Conservation (phyloP, 345 rosid genomes). For the Moringa oleifera region DNA sequence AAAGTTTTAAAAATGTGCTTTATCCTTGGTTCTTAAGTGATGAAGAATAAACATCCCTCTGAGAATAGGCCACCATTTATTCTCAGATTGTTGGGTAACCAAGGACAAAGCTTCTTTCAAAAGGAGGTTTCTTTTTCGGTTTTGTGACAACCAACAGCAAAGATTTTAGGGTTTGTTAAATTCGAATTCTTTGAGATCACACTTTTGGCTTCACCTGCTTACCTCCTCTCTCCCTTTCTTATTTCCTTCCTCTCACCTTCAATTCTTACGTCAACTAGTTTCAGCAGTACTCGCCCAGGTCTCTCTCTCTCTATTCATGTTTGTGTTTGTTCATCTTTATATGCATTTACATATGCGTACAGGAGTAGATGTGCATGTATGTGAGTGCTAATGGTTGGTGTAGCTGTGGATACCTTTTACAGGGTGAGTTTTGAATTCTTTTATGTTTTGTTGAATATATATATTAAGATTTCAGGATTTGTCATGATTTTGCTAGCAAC, state of each 20-base stretch:
- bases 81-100: no score
- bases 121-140: no score
- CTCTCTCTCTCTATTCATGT: not conserved
- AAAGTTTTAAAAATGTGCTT: no score
- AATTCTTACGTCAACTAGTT: constrained; percentile 3
- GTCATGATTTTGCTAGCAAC: not conserved
- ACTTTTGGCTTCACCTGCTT: not conserved
- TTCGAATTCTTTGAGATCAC: constrained; percentile 3
- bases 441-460: not conserved
- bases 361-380: no score
- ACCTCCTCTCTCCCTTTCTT: not conserved
- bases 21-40: no score
- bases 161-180: constrained; percentile 14
- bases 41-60: no score
- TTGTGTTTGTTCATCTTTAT: not conserved
- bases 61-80: no score
- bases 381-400: not conserved
- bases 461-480: no score
- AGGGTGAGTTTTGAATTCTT: not conserved
- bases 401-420: not conserved
- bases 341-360: no score
- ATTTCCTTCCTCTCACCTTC: not conserved
- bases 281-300: constrained; percentile 22
- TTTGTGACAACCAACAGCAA: not conserved
- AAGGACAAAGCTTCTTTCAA: no score